These are phyloP conservation scores for Exserohilum rostratum DNA, from an alignment of 2,329 filamentous ascomycete species.

Conservation along the genomic window DNA sequence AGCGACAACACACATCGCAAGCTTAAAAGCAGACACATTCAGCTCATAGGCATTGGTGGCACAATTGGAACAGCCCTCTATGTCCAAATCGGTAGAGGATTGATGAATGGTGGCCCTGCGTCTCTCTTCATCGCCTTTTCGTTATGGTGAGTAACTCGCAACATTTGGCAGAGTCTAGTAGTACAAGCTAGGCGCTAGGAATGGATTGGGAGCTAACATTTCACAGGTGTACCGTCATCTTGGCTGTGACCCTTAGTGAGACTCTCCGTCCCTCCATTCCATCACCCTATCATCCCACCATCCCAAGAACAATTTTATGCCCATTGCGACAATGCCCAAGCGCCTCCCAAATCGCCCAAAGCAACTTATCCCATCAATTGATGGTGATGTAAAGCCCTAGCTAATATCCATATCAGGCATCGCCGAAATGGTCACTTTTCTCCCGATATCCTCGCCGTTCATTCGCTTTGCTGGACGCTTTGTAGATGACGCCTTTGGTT, in stretches of 20 bases:
- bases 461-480: constrained; percentile 77
- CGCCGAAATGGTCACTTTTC: constrained; percentile 78
- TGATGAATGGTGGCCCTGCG: constrained; percentile 56
- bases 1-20: constrained; percentile 52
- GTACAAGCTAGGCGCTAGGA: not conserved
- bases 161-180: not conserved
- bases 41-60: constrained; percentile 54
- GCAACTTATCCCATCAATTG: constrained; percentile 1
- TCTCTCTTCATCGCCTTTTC: constrained; percentile 55
- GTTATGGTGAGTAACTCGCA: constrained; percentile 46
- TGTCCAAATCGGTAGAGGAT: constrained; percentile 54
- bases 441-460: constrained; percentile 79
- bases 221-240: constrained; percentile 50
- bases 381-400: constrained; percentile 12
- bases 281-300: not conserved
- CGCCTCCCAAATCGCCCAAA: constrained; percentile 19
- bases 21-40: constrained; percentile 55
- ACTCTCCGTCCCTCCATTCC: constrained; percentile 22
- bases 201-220: not conserved
- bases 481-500: constrained; percentile 76
- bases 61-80: constrained; percentile 58
- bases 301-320: constrained; percentile 17
- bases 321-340: constrained; percentile 30
- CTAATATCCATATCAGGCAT: constrained; percentile 52
- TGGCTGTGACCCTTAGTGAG: constrained; percentile 51